Base-by-base conservation (phyloP, 2,329 filamentous ascomycete species). In the Penicillium sp. region DNA sequence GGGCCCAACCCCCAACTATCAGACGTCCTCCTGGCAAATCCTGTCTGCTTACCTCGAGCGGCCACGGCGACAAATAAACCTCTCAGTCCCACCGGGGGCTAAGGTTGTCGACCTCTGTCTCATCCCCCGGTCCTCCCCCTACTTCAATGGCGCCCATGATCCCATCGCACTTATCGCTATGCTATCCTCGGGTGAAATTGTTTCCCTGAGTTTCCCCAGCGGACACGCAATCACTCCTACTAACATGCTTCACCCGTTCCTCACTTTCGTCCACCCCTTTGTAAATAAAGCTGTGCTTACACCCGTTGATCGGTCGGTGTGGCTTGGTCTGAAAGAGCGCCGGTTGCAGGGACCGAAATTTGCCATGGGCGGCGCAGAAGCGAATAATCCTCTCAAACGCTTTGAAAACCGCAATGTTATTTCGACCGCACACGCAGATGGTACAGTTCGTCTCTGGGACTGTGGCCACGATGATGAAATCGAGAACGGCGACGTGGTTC, bases 391-490 rank as follows among this genome's bases (percentile, higher is more conserved):
- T 7, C 78, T 90, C 39, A 89, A 90, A 66, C 81, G 90, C 59
- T 92, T 90, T 64, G 92, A 96, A 67, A 83, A 87, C 58, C 85
- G 94, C 46, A 96, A 92, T 55, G 84, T 97, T 43, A 82, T 96
- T 7, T 89, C 93, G 59, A 90, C 90, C 5, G 88, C 91, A 0
- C 93, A 99, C 72, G 91, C 88, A 3, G 94, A 99, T 73, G 91
- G 92, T 51, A 95, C 89, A 0, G 81, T 99, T n/a, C 83, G 92
- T 32, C 79, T 97, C 7, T 99, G 92, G 92, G 94, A 99, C 73
- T 85, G 88, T 20, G 94, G 94, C 0, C 89, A 96, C 67, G 89
- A 86, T 14, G 94, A 99, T 69, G 90, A 97, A 67, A 89, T 99
- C 49, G 94, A 99, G 73, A 97, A 97, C 66, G 82, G 85, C 13